Conservation (phyloP, 345 rosid genomes). For the Brassica carinata region DNA sequence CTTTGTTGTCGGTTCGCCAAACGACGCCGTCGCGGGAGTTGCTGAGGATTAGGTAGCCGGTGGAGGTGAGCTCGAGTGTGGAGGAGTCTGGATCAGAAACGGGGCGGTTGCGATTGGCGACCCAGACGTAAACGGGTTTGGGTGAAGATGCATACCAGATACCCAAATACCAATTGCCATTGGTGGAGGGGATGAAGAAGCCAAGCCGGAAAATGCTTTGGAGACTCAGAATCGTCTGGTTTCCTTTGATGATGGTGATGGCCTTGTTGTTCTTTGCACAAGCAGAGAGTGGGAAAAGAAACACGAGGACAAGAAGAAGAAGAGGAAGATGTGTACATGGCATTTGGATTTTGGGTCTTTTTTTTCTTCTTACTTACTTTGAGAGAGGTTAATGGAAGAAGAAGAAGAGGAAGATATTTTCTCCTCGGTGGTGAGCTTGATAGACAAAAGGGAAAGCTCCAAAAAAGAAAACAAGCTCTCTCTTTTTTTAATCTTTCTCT, state of each 20-base stretch:
- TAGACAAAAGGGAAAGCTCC: constrained; percentile 39
- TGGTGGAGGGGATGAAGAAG: constrained; percentile 31
- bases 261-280: constrained; percentile 24
- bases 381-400: background rate
- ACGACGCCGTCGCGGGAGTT: constrained; percentile 37
- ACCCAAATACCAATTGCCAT: constrained; percentile 41
- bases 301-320: constrained; percentile 20
- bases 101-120: constrained; percentile 65
- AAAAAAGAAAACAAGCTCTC: background rate
- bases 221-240: constrained; percentile 49
- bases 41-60: constrained; percentile 51
- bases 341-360: constrained; percentile 38
- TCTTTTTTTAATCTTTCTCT: background rate
- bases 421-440: constrained; percentile 4
- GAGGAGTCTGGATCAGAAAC: constrained; percentile 46
- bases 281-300: constrained; percentile 5
- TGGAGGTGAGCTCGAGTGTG: constrained; percentile 41
- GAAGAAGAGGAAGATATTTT: background rate
- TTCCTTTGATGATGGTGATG: constrained; percentile 44
- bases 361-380: background rate
- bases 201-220: constrained; percentile 51
- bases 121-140: constrained; percentile 36
- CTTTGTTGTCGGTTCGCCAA: constrained; percentile 48
- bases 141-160: constrained; percentile 36
- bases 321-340: constrained; percentile 19